These are phyloP conservation scores for Geotrichum fermentans DNA, from an alignment of 1,139 yeast species.

Conservation along the genomic window DNA sequence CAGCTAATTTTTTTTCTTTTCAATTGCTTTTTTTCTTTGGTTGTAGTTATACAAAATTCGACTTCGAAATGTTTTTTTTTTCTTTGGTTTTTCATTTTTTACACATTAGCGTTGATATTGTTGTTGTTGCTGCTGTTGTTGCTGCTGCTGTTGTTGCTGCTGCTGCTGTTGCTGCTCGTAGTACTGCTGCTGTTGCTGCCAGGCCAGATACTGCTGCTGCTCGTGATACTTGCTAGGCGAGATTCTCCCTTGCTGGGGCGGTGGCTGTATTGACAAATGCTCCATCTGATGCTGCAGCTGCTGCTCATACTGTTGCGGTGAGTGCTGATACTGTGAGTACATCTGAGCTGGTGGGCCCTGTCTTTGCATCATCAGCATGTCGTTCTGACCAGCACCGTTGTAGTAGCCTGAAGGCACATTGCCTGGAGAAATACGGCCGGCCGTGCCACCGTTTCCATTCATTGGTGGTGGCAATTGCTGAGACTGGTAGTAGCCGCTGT, in stretches of 20 bases:
- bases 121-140: background rate
- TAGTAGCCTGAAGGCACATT: background rate
- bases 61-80: too few species aligned
- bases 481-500: background rate
- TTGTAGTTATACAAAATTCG: too few species aligned
- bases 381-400: background rate
- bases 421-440: slow-evolving; percentile 4
- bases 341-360: slow-evolving; percentile 1
- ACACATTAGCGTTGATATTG: too few species aligned
- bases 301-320: slow-evolving; percentile 5
- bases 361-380: slow-evolving; percentile 1
- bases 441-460: background rate
- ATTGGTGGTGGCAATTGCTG: background rate
- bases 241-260: background rate
- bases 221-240: slow-evolving; percentile 2
- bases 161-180: slow-evolving; percentile 1
- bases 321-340: background rate
- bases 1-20: too few species aligned
- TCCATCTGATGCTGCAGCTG: slow-evolving; percentile 8
- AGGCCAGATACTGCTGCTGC: background rate
- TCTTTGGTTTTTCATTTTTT: too few species aligned
- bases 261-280: background rate
- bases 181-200: slow-evolving; percentile 4
- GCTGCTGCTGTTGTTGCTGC: slow-evolving; percentile 3
- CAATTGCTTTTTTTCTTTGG: too few species aligned